phyloP scores from a whole-genome alignment of 2,329 filamentous ascomycete genomes.

The Colletotrichum tropicicola region DNA sequence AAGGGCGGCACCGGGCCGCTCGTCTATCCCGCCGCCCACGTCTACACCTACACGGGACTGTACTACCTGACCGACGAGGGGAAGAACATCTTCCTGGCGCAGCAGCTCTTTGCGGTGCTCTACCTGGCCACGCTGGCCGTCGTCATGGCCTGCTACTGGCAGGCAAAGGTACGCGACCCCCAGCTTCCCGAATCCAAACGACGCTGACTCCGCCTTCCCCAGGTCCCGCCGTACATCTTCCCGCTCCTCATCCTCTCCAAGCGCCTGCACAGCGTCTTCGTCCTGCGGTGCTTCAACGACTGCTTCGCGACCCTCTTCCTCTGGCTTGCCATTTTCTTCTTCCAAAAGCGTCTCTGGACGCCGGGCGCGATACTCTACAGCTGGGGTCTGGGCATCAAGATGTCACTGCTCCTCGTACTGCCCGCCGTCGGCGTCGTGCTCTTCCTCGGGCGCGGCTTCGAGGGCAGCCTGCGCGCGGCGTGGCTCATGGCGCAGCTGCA shows the following conservation, averaged over 20 bases:
- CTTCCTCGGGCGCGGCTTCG: conserved; percentile 76
- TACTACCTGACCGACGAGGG: conserved; percentile 83
- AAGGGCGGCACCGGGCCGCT: conserved; percentile 90
- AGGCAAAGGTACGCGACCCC: conserved; percentile 66
- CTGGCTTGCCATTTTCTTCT: conserved; percentile 81
- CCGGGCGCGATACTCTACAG: conserved; percentile 78
- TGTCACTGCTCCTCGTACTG: conserved; percentile 85
- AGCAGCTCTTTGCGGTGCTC: conserved; percentile 81
- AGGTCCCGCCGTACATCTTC: conserved; percentile 88
- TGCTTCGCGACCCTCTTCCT: conserved; percentile 87
- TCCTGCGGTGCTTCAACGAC: conserved; percentile 96
- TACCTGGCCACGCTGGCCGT: conserved; percentile 81
- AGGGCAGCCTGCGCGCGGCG: conserved; percentile 72
- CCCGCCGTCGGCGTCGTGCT: conserved; percentile 83
- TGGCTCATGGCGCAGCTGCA: conserved; percentile 82
- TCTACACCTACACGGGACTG: conserved; percentile 87
- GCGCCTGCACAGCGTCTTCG: conserved; percentile 90
- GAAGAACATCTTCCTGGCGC: conserved; percentile 79
- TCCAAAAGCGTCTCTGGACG: conserved; percentile 80
- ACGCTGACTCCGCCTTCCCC: conserved; percentile 15
- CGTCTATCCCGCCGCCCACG: conserved; percentile 93
- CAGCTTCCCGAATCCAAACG: neutral
- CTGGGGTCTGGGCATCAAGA: conserved; percentile 89
- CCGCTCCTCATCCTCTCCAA: conserved; percentile 89
- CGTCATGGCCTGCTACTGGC: conserved; percentile 84